Percentiles rank a stretch among this genome's conserved stretches.
Conservation (phyloP, 305 asterid genomes). For the Rubia peregrina region DNA sequence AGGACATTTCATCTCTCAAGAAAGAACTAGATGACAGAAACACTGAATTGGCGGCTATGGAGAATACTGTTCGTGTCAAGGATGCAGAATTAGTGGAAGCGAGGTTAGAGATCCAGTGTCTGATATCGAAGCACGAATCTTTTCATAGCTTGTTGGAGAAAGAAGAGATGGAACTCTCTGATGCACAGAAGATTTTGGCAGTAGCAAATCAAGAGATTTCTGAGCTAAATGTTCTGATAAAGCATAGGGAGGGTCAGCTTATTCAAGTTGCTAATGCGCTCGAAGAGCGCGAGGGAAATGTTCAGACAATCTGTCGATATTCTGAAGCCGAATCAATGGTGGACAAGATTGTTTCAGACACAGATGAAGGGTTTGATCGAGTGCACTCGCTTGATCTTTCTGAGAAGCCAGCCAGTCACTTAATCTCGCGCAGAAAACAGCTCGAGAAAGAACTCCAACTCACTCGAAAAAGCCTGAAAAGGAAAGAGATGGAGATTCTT, state of each 20-base stretch:
- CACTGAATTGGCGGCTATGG: conserved; percentile 43
- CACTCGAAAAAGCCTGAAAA: conserved; percentile 50
- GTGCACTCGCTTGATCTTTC: conserved; percentile 20
- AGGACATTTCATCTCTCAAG: conserved; percentile 40
- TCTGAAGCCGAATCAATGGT: conserved; percentile 67
- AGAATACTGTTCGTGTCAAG: conserved; percentile 47
- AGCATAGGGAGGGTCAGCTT: conserved; percentile 52
- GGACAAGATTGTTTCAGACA: conserved; percentile 46
- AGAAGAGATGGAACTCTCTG: conserved; percentile 51
- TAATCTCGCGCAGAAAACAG: conserved; percentile 42
- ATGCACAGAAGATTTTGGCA: conserved; percentile 40
- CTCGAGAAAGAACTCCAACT: conserved; percentile 60
- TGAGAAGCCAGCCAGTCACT: conserved; percentile 23
- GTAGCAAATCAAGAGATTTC: conserved; percentile 47
- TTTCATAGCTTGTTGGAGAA: conserved; percentile 52
- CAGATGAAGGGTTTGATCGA: conserved; percentile 21
- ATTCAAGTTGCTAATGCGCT: conserved; percentile 38
- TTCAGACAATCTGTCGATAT: conserved; percentile 41
- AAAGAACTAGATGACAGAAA: conserved; percentile 46
- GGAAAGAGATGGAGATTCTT: conserved; percentile 59
- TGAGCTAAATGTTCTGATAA: conserved; percentile 41
- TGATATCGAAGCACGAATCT: conserved; percentile 55
- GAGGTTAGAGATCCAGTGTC: conserved; percentile 53
- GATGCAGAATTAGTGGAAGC: conserved; percentile 77
- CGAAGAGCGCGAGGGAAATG: conserved; percentile 56